Evolutionary conservation across 228 moss, liverwort and hornwort genomes (phyloP), one percentile per base, ranked within the genome.

Genomic region (Sphagnum magellanicum): DNA sequence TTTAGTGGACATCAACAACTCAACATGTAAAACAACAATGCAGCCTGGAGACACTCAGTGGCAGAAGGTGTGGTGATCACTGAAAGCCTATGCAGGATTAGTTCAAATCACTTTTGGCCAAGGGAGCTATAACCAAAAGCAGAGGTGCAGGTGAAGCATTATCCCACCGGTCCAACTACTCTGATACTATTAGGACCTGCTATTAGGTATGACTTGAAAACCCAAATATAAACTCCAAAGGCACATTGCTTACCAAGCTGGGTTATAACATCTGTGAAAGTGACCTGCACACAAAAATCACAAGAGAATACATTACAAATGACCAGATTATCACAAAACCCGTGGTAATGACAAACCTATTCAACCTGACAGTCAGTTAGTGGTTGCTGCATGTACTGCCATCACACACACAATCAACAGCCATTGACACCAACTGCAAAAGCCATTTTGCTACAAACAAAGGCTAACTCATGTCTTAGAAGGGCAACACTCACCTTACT

Each of bases 181-280:
- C 12, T 55, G 55, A 8, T 12, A 12, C 55, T 12, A 55, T 8
- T 55, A 12, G 12, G 55, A 8, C 55, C 8, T 8, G 9, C 55
- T 55, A 55, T 3, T 55, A 8, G 55, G 55, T 55, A 55, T 8
- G 55, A 55, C 55, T 8, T 55, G 32, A 32, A 32, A 32, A 32
- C 32, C 32, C 32, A 65, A 16, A 65, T 14, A 50, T 65, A 46
- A 60, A 16, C 10, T 47, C 13, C 16, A 70, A 13, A 16, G 50
- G 12, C 48, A 16, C 8, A 12, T 60, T 32, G 49, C 78, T 85
- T 81, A 93, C 92, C 88, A 69, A 93, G 84, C 78, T 90, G 82
- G 57, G 88, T 68, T 9, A 93, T 90, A 55, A 93, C 88, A 67
- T 93, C 92, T 73, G 90, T 93, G 60, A 88, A 93, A 17, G 92